Conservation (phyloP, 148 eudicot species). For the Rhododendron williamsianum region DNA sequence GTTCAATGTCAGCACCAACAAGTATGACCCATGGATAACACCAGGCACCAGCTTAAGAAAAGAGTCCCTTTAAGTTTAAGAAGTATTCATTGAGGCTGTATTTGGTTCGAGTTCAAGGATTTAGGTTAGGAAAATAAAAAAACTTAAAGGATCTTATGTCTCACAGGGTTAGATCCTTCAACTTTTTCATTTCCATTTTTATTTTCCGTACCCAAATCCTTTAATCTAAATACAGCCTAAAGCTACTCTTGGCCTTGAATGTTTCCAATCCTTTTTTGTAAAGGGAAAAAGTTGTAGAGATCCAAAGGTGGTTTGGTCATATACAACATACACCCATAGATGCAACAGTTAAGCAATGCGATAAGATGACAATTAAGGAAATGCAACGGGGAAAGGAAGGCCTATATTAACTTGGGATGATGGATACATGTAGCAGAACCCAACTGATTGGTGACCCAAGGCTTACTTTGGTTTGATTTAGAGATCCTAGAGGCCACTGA, state of each 20-base stretch:
- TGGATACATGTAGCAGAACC: not conserved
- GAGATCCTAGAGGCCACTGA: not conserved
- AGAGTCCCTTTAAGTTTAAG: not conserved
- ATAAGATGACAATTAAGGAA: not conserved
- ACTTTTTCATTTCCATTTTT: not conserved
- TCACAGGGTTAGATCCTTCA: not conserved
- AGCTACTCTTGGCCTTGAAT: not conserved
- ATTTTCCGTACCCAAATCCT: not conserved
- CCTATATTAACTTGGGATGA: not conserved
- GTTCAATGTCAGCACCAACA: not conserved
- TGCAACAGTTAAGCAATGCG: not conserved
- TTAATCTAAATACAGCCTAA: not conserved
- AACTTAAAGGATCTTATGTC: not conserved
- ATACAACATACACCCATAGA: not conserved
- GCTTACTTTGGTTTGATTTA: not conserved
- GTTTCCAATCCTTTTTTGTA: not conserved
- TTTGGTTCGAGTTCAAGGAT: not conserved
- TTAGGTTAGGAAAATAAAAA: not conserved
- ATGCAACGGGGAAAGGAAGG: not conserved
- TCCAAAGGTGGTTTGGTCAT: not conserved
- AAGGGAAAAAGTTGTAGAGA: not conserved
- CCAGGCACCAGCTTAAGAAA: not conserved
- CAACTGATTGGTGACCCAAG: not conserved
- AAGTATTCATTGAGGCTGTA: not conserved
- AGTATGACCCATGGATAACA: not conserved